Percentiles rank a stretch among this genome's conserved stretches.
These are phyloP conservation scores for Goffeauzyma gilvescens DNA, from an alignment of 768 basidiomycete species.

Conservation along the genomic window DNA sequence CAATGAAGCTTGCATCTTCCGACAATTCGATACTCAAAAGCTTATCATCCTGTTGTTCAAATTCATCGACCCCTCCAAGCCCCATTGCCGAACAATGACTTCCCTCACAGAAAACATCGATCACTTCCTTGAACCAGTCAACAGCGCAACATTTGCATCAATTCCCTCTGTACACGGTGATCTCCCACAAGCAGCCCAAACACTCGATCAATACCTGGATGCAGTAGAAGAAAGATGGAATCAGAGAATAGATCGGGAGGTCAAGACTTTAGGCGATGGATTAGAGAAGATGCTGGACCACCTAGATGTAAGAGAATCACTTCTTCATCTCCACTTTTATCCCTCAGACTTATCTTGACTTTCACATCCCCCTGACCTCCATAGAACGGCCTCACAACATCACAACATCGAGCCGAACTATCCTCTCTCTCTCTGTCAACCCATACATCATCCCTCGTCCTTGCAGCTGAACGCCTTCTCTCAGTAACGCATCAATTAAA, in stretches of 20 bases:
- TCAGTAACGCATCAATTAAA: slow-evolving; percentile 10
- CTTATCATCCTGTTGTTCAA: neutral
- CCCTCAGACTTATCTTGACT: neutral
- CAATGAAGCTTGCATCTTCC: neutral
- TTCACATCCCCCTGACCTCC: too few relatives aligned
- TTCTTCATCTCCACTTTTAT: neutral
- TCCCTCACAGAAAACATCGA: neutral
- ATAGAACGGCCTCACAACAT: neutral
- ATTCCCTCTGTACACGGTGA: too few relatives aligned
- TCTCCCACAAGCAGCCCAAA: neutral
- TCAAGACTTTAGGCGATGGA: slow-evolving; percentile 6
- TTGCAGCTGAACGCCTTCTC: slow-evolving; percentile 5
- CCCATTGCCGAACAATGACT: neutral
- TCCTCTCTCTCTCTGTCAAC: slow-evolving; percentile 1
- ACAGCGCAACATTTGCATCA: too few relatives aligned
- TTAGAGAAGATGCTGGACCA: slow-evolving; percentile 5
- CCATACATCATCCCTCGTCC: slow-evolving; percentile 2
- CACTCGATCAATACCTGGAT: neutral
- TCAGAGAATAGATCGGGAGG: slow-evolving; percentile 8
- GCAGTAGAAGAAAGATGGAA: slow-evolving; percentile 10
- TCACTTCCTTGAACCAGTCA: neutral
- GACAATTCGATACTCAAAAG: neutral
- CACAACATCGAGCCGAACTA: neutral
- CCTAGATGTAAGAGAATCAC: slow-evolving; percentile 6
- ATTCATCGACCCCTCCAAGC: neutral